Evolutionary conservation across 2,329 filamentous ascomycete species (phyloP).

Genomic region (Cordyceps cicadae): DNA sequence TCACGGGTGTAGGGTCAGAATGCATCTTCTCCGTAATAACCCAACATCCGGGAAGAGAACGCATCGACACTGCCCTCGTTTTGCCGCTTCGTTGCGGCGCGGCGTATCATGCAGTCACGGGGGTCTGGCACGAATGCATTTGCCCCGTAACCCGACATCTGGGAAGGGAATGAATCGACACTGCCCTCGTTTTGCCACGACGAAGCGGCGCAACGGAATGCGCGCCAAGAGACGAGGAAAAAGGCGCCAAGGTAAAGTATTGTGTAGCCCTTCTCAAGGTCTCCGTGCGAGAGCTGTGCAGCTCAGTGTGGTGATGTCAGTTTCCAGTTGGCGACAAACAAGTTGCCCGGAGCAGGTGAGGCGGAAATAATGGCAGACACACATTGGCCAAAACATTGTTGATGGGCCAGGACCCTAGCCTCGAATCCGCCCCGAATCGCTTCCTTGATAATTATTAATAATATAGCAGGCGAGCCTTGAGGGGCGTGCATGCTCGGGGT

Average conservation of each 20-base stretch:
- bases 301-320: too few species aligned
- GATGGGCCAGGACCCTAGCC: not conserved
- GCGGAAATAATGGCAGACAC: constrained; percentile 6
- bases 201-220: too few species aligned
- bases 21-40: not conserved
- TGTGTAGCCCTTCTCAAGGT: too few species aligned
- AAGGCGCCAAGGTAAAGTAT: too few species aligned
- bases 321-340: not conserved
- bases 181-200: not conserved
- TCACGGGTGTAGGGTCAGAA: not conserved
- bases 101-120: not conserved
- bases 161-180: not conserved
- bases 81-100: not conserved
- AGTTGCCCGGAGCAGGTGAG: not conserved
- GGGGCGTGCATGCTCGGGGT: not conserved
- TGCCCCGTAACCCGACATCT: not conserved
- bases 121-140: too few species aligned
- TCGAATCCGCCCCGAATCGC: too few species aligned
- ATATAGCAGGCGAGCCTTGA: not conserved
- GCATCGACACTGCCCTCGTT: not conserved
- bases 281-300: too few species aligned
- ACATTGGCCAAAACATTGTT: constrained; percentile 3
- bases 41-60: not conserved
- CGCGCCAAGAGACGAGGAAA: too few species aligned
- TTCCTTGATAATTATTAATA: too few species aligned